phyloP scores from a whole-genome alignment of 2,329 filamentous ascomycete genomes.

The Nigrospora oryzae region DNA sequence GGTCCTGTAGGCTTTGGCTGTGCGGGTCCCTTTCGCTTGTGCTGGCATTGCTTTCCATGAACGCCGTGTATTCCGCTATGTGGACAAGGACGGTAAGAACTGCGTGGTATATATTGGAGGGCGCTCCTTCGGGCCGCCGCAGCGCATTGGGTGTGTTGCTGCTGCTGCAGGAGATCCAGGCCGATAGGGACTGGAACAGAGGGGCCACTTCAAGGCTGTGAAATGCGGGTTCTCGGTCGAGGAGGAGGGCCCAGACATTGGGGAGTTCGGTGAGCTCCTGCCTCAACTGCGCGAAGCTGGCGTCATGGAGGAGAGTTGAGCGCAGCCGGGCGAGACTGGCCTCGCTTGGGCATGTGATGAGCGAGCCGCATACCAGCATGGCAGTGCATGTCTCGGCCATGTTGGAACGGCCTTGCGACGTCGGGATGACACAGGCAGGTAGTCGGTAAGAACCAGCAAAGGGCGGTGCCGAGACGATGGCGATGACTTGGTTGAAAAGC shows the following conservation, averaged over 20 bases:
- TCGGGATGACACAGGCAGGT: no score
- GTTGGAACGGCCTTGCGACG: no score
- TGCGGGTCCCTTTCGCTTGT: background rate
- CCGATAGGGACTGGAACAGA: background rate
- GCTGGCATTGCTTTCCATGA: background rate
- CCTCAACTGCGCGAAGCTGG: background rate
- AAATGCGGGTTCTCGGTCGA: background rate
- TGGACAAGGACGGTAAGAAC: background rate
- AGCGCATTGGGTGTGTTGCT: background rate
- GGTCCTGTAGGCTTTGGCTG: background rate
- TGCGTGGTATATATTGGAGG: background rate
- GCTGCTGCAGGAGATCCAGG: background rate
- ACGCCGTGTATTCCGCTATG: background rate
- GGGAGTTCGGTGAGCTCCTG: background rate
- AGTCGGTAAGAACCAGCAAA: no score
- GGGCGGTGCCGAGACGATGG: no score
- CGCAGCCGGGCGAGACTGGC: background rate
- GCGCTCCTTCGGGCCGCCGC: background rate
- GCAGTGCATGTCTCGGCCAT: background rate
- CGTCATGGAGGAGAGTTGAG: background rate
- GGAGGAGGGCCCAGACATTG: background rate
- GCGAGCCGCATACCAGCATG: background rate
- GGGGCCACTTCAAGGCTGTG: background rate
- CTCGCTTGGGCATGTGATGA: background rate
- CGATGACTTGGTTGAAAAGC: no score